Evolutionary conservation across 2,329 filamentous ascomycete genomes (phyloP).

Genomic region (Aspergillus aculeatinus): DNA sequence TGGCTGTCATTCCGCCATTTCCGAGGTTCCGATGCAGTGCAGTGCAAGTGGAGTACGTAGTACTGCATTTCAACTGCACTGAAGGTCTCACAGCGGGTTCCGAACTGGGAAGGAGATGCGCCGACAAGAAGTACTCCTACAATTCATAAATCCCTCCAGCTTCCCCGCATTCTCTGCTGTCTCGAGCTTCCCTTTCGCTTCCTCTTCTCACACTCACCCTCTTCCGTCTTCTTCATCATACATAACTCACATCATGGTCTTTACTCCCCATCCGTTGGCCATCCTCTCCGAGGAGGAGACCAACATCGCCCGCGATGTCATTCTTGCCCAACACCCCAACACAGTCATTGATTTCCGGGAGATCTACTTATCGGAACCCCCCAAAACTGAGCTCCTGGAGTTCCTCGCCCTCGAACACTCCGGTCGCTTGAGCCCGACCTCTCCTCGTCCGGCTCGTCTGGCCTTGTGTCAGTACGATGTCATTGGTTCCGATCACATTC

Average conservation of each 20-base stretch:
- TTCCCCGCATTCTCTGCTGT: constrained; percentile 3
- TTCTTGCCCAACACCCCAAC: constrained; percentile 29
- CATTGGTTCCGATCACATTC: constrained; percentile 51
- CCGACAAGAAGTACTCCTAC: neutral
- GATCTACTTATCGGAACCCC: constrained; percentile 53
- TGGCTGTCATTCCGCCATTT: neutral
- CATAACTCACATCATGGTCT: neutral
- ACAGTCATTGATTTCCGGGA: constrained; percentile 47
- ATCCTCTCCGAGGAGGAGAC: constrained; percentile 37
- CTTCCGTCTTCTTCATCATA: neutral
- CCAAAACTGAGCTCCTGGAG: constrained; percentile 49
- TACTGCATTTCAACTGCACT: too few relatives aligned
- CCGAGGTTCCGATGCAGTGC: neutral
- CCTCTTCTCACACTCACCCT: neutral
- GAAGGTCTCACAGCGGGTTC: neutral
- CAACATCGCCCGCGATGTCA: constrained; percentile 35
- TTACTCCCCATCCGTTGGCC: constrained; percentile 35
- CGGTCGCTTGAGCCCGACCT: constrained; percentile 39
- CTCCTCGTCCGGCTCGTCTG: constrained; percentile 49
- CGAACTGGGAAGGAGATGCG: neutral
- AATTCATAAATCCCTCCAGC: neutral
- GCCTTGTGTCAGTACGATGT: constrained; percentile 59
- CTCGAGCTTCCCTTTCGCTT: neutral
- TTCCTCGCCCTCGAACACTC: constrained; percentile 52
- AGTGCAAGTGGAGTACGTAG: too few relatives aligned